Conservation (phyloP, 2,329 filamentous ascomycete genomes). For the Trichophyton benhamiae region DNA sequence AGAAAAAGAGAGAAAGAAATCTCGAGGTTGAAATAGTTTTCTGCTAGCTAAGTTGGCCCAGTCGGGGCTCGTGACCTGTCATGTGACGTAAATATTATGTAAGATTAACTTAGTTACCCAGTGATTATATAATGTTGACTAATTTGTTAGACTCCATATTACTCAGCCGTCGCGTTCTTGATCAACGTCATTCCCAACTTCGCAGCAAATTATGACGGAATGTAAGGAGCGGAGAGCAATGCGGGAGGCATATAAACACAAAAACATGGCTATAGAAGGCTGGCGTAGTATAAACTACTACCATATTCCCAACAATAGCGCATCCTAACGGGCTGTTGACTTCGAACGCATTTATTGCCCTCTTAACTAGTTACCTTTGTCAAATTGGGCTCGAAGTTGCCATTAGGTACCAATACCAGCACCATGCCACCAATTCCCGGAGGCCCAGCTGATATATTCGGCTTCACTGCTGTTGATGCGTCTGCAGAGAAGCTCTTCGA, state of each 20-base stretch:
- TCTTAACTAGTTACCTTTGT: no score
- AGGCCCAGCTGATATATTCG: constrained; percentile 8
- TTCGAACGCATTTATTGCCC: neutral
- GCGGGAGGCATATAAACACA: neutral
- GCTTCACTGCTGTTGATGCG: constrained; percentile 27
- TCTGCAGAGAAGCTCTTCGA: constrained; percentile 18
- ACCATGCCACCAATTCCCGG: neutral
- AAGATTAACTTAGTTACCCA: neutral
- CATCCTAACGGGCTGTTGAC: neutral
- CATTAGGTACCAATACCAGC: no score
- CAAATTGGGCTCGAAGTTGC: no score
- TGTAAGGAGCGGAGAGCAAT: neutral
- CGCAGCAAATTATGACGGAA: neutral
- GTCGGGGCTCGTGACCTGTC: neutral
- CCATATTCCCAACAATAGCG: neutral
- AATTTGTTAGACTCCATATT: neutral
- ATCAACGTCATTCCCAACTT: neutral
- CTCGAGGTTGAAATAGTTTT: neutral
- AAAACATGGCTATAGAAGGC: neutral
- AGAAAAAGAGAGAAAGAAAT: neutral
- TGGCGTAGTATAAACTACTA: neutral
- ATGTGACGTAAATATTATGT: neutral
- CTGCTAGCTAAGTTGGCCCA: neutral
- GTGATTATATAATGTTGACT: neutral
- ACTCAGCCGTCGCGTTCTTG: neutral